Conservation (phyloP, 768 basidiomycete genomes). For the Boletus reticuloceps region DNA sequence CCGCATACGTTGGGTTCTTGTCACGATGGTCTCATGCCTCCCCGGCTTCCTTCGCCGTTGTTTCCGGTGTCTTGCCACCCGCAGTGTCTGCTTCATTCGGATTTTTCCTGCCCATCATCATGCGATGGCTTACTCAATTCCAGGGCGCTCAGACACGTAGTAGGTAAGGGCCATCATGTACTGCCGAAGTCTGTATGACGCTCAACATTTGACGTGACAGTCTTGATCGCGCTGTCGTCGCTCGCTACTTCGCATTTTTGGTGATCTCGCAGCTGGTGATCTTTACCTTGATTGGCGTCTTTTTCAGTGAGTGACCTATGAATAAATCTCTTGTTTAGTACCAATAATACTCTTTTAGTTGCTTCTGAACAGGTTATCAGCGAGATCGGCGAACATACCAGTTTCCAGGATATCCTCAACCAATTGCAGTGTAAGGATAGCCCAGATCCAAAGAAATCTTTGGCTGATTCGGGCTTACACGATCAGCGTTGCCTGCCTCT, state of each 20-base stretch:
- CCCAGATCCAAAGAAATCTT: not conserved
- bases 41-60: slow-evolving; percentile 67
- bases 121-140: slow-evolving; percentile 77
- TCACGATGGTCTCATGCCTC: slow-evolving; percentile 66
- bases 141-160: slow-evolving; percentile 49
- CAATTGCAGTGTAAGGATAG: slow-evolving; percentile 40
- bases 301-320: slow-evolving; percentile 62
- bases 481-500: slow-evolving; percentile 65
- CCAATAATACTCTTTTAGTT: slow-evolving; percentile 16
- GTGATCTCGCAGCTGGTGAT: slow-evolving; percentile 91
- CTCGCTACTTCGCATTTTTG: slow-evolving; percentile 91
- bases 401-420: slow-evolving; percentile 44
- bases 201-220: slow-evolving; percentile 38
- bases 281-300: slow-evolving; percentile 89
- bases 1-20: slow-evolving; percentile 72
- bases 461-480: not conserved
- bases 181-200: not conserved
- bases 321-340: not conserved
- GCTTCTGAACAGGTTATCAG: slow-evolving; percentile 40
- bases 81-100: slow-evolving; percentile 85
- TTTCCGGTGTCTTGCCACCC: slow-evolving; percentile 93
- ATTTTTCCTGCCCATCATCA: slow-evolving; percentile 87
- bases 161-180: slow-evolving; percentile 15
- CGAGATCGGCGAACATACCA: slow-evolving; percentile 47
- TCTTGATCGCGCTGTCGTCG: slow-evolving; percentile 87